Evolutionary conservation across 2,329 filamentous ascomycete genomes (phyloP).

Genomic region (Hirsutella rhossiliensis): DNA sequence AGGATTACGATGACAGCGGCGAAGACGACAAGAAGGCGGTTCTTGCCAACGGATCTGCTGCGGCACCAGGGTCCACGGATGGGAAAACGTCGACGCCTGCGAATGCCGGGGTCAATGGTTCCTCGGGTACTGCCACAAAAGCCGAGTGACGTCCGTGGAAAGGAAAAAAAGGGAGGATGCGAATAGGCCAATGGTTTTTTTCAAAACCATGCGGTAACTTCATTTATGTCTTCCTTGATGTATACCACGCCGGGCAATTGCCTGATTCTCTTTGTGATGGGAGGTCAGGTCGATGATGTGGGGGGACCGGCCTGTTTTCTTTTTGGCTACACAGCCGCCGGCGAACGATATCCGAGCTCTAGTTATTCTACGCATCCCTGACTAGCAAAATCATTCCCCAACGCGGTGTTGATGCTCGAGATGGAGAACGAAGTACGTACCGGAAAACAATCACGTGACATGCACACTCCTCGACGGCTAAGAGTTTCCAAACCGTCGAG

Average conservation of each 20-base stretch:
- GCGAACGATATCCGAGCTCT: constrained; percentile 14
- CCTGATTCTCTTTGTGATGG: constrained; percentile 10
- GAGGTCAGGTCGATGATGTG: neutral
- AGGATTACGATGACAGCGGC: constrained; percentile 91
- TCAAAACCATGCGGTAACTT: constrained; percentile 11
- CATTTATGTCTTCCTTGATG: constrained; percentile 6
- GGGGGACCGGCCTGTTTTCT: constrained; percentile 3
- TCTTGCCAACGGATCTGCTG: constrained; percentile 30
- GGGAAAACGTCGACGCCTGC: constrained; percentile 37
- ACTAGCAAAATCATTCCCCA: neutral
- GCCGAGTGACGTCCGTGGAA: constrained; percentile 22
- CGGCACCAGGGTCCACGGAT: constrained; percentile 36
- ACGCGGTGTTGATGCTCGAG: no score
- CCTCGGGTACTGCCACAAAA: constrained; percentile 22
- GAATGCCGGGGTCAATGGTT: constrained; percentile 32
- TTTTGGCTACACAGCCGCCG: constrained; percentile 18
- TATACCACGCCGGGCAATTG: constrained; percentile 8
- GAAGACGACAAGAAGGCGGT: constrained; percentile 65
- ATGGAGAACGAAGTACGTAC: no score
- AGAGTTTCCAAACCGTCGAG: no score
- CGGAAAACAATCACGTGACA: no score
- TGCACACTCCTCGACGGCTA: no score
- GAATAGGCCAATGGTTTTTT: constrained; percentile 11
- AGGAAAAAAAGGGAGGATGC: constrained; percentile 1
- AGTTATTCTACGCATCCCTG: neutral